Evolutionary conservation across 768 basidiomycete species (phyloP).

Genomic region (Clitopilus passeckerianus): DNA sequence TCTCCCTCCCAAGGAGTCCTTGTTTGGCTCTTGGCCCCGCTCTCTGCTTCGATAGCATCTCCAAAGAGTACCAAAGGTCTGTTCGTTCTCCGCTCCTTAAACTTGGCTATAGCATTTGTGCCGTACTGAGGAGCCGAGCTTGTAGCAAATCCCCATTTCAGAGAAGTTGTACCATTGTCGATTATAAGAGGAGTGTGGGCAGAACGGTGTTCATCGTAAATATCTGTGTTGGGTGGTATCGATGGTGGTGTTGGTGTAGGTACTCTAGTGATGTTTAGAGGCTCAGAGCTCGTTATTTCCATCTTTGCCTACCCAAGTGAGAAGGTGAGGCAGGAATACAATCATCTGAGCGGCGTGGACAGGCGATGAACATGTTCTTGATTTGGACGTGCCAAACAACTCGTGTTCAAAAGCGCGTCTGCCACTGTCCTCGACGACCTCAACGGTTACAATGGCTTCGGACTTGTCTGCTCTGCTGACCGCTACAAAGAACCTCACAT

Average conservation of each 20-base stretch:
- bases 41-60: conserved; percentile 81
- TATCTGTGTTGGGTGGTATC: conserved; percentile 14
- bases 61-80: conserved; percentile 85
- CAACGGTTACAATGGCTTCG: conserved; percentile 24
- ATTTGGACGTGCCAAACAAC: background rate
- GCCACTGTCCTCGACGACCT: background rate
- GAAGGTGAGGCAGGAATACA: background rate
- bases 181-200: conserved; percentile 68
- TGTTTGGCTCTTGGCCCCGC: conserved; percentile 71
- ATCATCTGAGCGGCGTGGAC: background rate
- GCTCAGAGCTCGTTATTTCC: background rate
- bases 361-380: background rate
- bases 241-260: conserved; percentile 11
- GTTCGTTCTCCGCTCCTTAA: conserved; percentile 85
- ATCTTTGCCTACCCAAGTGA: background rate
- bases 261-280: conserved; percentile 9
- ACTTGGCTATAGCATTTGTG: conserved; percentile 76
- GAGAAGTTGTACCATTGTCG: conserved; percentile 82
- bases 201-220: conserved; percentile 48
- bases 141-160: conserved; percentile 82
- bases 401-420: background rate
- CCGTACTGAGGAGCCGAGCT: conserved; percentile 51
- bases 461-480: conserved; percentile 70
- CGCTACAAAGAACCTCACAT: conserved; percentile 68
- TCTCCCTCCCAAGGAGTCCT: conserved; percentile 94